Conservation (phyloP, 2,329 filamentous ascomycete species). For the Botrytis deweyae region DNA sequence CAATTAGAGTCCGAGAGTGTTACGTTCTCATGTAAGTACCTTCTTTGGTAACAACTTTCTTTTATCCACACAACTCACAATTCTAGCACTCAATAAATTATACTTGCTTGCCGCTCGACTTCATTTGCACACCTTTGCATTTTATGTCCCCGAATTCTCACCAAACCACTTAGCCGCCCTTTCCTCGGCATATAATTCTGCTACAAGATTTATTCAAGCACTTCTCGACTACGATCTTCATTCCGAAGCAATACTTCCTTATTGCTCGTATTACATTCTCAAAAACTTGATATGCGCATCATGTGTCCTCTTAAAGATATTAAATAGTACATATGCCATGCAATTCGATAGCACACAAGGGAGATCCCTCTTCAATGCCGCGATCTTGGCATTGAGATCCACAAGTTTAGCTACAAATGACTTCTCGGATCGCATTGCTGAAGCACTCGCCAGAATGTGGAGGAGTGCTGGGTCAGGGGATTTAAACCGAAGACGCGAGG, state of each 20-base stretch:
- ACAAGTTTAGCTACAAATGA: constrained; percentile 64
- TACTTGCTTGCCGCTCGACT: constrained; percentile 29
- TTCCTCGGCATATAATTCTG: constrained; percentile 45
- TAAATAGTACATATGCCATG: constrained; percentile 62
- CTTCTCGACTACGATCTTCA: constrained; percentile 28
- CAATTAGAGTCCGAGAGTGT: constrained; percentile 17
- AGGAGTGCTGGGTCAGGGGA: constrained; percentile 26
- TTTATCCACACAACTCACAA: constrained; percentile 1
- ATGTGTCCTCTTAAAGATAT: constrained; percentile 62
- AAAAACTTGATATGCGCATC: constrained; percentile 66
- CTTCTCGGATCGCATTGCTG: constrained; percentile 60
- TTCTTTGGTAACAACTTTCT: background rate
- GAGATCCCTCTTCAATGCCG: constrained; percentile 56
- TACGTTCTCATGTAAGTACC: constrained; percentile 17
- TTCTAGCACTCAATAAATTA: constrained; percentile 25
- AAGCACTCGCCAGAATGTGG: constrained; percentile 67
- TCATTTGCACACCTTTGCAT: constrained; percentile 29
- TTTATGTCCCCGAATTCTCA: constrained; percentile 26
- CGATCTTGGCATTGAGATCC: constrained; percentile 57
- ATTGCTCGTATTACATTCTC: constrained; percentile 61
- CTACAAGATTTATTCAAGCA: constrained; percentile 26
- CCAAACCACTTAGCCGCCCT: constrained; percentile 32
- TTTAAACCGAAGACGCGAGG: constrained; percentile 14
- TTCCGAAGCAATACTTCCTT: constrained; percentile 41
- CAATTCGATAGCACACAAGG: constrained; percentile 56